These are phyloP conservation scores for Barnettozyma pratensis DNA, from an alignment of 805 yeast genomes.

Conservation along the genomic window DNA sequence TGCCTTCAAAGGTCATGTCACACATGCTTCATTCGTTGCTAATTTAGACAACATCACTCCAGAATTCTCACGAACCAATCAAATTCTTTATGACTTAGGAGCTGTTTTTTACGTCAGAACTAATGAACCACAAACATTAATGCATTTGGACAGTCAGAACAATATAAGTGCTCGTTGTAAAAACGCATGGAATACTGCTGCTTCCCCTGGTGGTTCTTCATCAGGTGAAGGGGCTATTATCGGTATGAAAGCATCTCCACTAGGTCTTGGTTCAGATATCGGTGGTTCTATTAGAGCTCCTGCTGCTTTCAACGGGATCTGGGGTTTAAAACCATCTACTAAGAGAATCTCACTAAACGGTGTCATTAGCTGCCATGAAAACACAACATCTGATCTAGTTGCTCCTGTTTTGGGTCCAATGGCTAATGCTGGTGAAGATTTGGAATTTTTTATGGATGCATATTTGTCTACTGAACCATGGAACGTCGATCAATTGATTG, in stretches of 20 bases:
- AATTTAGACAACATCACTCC: slow-evolving; percentile 41
- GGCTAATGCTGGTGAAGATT: slow-evolving; percentile 58
- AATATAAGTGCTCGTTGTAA: slow-evolving; percentile 55
- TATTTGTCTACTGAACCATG: slow-evolving; percentile 51
- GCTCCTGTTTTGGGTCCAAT: slow-evolving; percentile 66
- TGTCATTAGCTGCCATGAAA: slow-evolving; percentile 8
- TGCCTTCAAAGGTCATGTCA: slow-evolving; percentile 45
- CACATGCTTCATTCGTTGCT: slow-evolving; percentile 57
- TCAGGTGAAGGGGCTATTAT: slow-evolving; percentile 69
- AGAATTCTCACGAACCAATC: slow-evolving; percentile 43
- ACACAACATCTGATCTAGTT: slow-evolving; percentile 44
- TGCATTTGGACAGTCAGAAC: slow-evolving; percentile 63
- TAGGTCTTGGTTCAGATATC: slow-evolving; percentile 67
- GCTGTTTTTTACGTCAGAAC: slow-evolving; percentile 64
- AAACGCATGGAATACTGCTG: slow-evolving; percentile 51
- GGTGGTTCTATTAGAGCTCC: slow-evolving; percentile 71
- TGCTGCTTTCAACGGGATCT: slow-evolving; percentile 57
- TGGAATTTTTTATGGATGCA: slow-evolving; percentile 61
- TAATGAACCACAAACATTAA: slow-evolving; percentile 61
- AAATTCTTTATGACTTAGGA: slow-evolving; percentile 29
- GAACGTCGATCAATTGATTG: slow-evolving; percentile 35
- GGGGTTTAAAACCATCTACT: slow-evolving; percentile 60
- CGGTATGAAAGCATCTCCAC: slow-evolving; percentile 51
- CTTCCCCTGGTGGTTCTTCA: slow-evolving; percentile 69
- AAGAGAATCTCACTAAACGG: slow-evolving; percentile 41